Conservation (phyloP, 2,329 filamentous ascomycete species). For the Penicillium sp. region DNA sequence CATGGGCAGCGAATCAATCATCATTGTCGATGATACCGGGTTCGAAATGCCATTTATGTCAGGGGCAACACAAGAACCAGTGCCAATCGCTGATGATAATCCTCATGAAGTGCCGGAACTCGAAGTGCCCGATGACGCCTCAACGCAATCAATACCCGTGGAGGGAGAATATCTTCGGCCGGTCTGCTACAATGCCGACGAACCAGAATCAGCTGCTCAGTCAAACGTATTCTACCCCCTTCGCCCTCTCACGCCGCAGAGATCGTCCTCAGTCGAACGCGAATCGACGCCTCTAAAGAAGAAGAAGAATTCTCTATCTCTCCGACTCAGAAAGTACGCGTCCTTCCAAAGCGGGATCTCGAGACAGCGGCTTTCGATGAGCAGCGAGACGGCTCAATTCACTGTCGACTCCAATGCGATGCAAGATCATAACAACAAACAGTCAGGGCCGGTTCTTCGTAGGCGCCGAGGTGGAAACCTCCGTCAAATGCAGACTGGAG, state of each 20-base stretch:
- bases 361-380: slow-evolving; percentile 29
- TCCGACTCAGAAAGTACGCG: slow-evolving; percentile 46
- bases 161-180: slow-evolving; percentile 32
- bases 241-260: slow-evolving; percentile 21
- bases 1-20: slow-evolving; percentile 81
- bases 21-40: slow-evolving; percentile 73
- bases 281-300: slow-evolving; percentile 25
- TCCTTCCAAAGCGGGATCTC: slow-evolving; percentile 47
- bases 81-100: not conserved
- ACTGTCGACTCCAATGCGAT: slow-evolving; percentile 15
- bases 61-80: slow-evolving; percentile 32
- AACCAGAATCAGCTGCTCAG: slow-evolving; percentile 9
- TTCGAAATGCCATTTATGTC: slow-evolving; percentile 42
- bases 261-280: slow-evolving; percentile 32
- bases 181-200: slow-evolving; percentile 31
- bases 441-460: slow-evolving; percentile 58
- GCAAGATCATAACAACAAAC: slow-evolving; percentile 24
- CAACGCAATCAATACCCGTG: slow-evolving; percentile 23
- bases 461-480: slow-evolving; percentile 74
- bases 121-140: slow-evolving; percentile 11
- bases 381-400: slow-evolving; percentile 26
- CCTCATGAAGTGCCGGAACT: not conserved
- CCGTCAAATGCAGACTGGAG: slow-evolving; percentile 65
- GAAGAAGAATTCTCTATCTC: slow-evolving; percentile 32
- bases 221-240: slow-evolving; percentile 20